phyloP scores from a whole-genome alignment of 2,329 filamentous ascomycete species.

The Phialophora macrospora region DNA sequence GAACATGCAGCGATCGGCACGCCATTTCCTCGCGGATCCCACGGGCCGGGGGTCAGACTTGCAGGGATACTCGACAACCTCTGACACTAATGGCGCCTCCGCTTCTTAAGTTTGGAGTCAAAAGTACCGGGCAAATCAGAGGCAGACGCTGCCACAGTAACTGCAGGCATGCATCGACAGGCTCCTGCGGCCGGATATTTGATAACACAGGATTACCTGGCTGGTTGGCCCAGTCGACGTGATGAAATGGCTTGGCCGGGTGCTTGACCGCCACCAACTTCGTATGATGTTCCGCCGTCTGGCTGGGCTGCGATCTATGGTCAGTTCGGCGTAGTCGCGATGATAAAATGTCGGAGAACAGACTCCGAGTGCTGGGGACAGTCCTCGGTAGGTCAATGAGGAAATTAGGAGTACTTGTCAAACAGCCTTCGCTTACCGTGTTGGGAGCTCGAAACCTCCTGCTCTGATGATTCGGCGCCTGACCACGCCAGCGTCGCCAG shows the following conservation, averaged over 20 bases:
- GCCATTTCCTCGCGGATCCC: neutral
- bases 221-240: neutral
- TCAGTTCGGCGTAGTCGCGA: neutral
- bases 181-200: neutral
- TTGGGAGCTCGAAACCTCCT: neutral
- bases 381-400: neutral
- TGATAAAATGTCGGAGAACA: neutral
- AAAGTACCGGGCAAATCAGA: neutral
- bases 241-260: neutral
- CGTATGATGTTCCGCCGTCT: neutral
- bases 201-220: neutral
- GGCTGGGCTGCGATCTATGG: neutral
- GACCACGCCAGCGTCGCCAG: neutral
- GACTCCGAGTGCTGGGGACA: neutral
- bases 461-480: neutral
- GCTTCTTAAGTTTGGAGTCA: neutral
- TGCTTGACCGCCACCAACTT: neutral
- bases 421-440: neutral
- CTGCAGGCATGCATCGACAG: neutral
- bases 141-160: neutral
- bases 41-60: neutral
- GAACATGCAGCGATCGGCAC: slow-evolving; percentile 4
- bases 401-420: neutral
- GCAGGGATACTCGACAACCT: neutral
- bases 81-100: slow-evolving; percentile 1